Percentiles rank a stretch among this genome's conserved stretches.
phyloP scores from a whole-genome alignment of 192 early-diverging fungal genomes.

The Linnemannia exigua region DNA sequence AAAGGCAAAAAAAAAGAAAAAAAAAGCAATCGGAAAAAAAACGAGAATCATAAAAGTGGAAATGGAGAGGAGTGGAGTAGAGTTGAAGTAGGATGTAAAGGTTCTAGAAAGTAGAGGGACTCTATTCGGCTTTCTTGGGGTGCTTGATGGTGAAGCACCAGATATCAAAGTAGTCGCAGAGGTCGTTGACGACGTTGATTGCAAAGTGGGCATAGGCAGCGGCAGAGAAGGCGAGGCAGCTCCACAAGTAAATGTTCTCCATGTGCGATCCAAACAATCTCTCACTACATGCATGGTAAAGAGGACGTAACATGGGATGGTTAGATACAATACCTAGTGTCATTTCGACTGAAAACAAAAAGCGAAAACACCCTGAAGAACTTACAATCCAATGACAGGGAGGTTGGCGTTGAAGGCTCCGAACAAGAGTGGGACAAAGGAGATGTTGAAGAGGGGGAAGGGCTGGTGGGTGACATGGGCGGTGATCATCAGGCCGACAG shows the following conservation, averaged over 20 bases:
- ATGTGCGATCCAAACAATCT: conserved; percentile 63
- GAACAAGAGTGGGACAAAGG: conserved; percentile 71
- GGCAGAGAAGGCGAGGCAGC: conserved; percentile 68
- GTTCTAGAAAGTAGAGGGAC: background rate
- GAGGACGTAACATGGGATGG: conserved; percentile 12
- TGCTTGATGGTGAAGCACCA: conserved; percentile 86
- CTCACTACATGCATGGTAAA: conserved; percentile 29
- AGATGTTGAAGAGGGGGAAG: conserved; percentile 83
- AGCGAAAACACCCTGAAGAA: background rate
- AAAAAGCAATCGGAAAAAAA: background rate
- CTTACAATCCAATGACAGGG: conserved; percentile 64
- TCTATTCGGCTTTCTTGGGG: conserved; percentile 61
- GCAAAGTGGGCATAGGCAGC: conserved; percentile 80
- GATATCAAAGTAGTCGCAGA: conserved; percentile 84
- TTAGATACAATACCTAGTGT: background rate
- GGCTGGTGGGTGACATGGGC: conserved; percentile 88
- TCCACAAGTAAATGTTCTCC: conserved; percentile 69
- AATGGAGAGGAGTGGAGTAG: background rate
- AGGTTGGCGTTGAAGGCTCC: conserved; percentile 73
- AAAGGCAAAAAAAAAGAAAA: background rate
- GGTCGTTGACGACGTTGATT: conserved; percentile 75
- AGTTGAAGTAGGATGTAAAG: background rate
- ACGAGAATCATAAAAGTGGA: background rate
- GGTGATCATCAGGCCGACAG: conserved; percentile 87
- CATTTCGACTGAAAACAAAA: no score